A percentile compares a stretch with the other conserved stretches of the same genome.
Conservation (phyloP, 129 eudicot genomes). For the Artemisia tridentata region DNA sequence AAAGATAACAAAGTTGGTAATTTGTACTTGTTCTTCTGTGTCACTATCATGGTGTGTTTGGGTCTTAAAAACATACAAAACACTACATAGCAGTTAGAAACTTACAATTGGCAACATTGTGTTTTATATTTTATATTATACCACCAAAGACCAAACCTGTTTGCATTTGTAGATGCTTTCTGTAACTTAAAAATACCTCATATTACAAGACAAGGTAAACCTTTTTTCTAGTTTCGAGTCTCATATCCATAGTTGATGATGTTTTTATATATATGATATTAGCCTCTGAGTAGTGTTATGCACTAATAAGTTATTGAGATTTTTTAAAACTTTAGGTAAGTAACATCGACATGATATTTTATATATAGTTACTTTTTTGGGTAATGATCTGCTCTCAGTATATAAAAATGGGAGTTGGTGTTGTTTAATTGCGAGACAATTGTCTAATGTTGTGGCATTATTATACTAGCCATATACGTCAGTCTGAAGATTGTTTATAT, state of each 20-base stretch:
- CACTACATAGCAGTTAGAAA: conserved; percentile 27
- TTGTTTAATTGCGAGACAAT: conserved; percentile 16
- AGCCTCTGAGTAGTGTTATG: too few relatives aligned
- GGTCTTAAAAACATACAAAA: conserved; percentile 24
- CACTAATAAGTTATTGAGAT: too few relatives aligned
- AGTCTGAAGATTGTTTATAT: background rate
- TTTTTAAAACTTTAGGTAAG: too few relatives aligned
- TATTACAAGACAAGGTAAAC: too few relatives aligned
- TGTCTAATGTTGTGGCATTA: conserved; percentile 18
- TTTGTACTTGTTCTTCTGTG: conserved; percentile 31
- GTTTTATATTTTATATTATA: conserved; percentile 12
- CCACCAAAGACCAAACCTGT: background rate
- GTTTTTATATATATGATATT: too few relatives aligned
- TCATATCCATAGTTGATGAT: too few relatives aligned
- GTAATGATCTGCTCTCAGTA: background rate
- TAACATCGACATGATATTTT: background rate
- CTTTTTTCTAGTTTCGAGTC: too few relatives aligned
- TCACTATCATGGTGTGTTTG: conserved; percentile 31
- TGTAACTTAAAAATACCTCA: background rate
- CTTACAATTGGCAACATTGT: conserved; percentile 36
- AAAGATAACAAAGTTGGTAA: conserved; percentile 22
- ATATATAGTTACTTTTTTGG: background rate
- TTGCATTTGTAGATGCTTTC: conserved; percentile 23
- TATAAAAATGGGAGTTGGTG: background rate
- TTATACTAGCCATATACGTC: conserved; percentile 5